A percentile compares a stretch with the other conserved stretches of the same genome.
Conservation (phyloP, 2,329 filamentous ascomycete genomes). For the Bipolaris oryzae region DNA sequence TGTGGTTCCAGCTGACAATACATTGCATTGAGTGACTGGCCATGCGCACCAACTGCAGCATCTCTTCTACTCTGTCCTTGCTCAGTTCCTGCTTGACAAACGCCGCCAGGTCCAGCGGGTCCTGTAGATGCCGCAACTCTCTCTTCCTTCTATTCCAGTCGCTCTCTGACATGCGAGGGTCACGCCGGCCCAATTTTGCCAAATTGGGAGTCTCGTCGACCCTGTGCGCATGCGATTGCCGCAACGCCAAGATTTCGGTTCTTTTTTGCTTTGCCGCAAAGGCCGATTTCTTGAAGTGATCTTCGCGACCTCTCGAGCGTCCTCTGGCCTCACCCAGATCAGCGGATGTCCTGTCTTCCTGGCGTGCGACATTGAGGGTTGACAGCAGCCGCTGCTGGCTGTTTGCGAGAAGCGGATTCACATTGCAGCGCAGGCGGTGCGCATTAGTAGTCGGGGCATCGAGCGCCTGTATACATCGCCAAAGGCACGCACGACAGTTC, state of each 20-base stretch:
- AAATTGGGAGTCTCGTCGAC: slow-evolving; percentile 23
- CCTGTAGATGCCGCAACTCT: slow-evolving; percentile 68
- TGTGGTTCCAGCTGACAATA: slow-evolving; percentile 84
- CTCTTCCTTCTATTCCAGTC: slow-evolving; percentile 52
- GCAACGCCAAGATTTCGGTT: slow-evolving; percentile 28
- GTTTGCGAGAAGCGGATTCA: slow-evolving; percentile 17
- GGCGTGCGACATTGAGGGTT: slow-evolving; percentile 18
- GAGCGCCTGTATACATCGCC: slow-evolving; percentile 52
- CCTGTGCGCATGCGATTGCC: slow-evolving; percentile 6
- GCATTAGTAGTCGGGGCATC: slow-evolving; percentile 34
- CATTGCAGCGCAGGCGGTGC: slow-evolving; percentile 32
- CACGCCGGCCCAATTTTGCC: slow-evolving; percentile 34
- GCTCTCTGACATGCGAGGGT: slow-evolving; percentile 30
- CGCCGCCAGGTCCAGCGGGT: slow-evolving; percentile 74
- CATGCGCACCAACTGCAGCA: slow-evolving; percentile 69
- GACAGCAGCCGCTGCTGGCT: slow-evolving; percentile 29
- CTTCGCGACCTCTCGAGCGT: slow-evolving; percentile 15
- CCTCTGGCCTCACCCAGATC: slow-evolving; percentile 17
- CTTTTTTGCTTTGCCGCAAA: slow-evolving; percentile 34
- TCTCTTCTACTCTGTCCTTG: slow-evolving; percentile 67
- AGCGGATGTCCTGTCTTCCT: slow-evolving; percentile 4
- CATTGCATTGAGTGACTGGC: slow-evolving; percentile 70
- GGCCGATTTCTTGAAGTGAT: slow-evolving; percentile 37
- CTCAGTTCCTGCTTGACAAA: slow-evolving; percentile 67
- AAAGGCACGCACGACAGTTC: slow-evolving; percentile 53